phyloP scores from a whole-genome alignment of 495 filamentous ascomycete genomes.

The Xylaria grammica region DNA sequence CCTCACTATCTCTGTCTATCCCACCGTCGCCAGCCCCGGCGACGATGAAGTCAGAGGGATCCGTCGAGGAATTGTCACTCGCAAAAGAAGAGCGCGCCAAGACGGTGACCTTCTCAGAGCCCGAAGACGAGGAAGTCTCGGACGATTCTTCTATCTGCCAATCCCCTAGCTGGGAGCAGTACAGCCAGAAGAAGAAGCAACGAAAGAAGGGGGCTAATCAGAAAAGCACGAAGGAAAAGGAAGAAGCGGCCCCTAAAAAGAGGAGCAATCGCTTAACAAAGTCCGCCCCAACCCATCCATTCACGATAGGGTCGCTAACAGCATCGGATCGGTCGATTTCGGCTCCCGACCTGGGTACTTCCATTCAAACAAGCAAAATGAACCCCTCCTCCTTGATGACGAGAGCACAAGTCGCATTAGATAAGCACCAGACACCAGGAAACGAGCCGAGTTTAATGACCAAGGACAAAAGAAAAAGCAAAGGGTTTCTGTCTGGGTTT shows the following conservation, averaged over 20 bases:
- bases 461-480: slow-evolving; percentile 32
- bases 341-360: slow-evolving; percentile 30
- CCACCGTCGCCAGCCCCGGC: slow-evolving; percentile 35
- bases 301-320: slow-evolving; percentile 27
- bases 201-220: slow-evolving; percentile 50
- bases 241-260: slow-evolving; percentile 47
- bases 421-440: not conserved
- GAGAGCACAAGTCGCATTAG: not conserved
- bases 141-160: slow-evolving; percentile 61
- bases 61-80: slow-evolving; percentile 23
- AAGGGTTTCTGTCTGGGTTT: slow-evolving; percentile 36
- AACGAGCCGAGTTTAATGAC: slow-evolving; percentile 25
- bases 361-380: slow-evolving; percentile 26
- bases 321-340: slow-evolving; percentile 31
- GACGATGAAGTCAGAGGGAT: slow-evolving; percentile 25
- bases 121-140: slow-evolving; percentile 46
- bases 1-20: slow-evolving; percentile 51
- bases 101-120: slow-evolving; percentile 50
- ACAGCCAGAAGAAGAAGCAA: slow-evolving; percentile 54
- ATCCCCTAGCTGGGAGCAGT: slow-evolving; percentile 61
- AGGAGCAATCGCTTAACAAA: slow-evolving; percentile 45
- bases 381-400: not conserved
- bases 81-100: slow-evolving; percentile 40
- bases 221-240: slow-evolving; percentile 48
- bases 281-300: slow-evolving; percentile 31